These are phyloP conservation scores for sorghum (Sorghum bicolor) DNA, from an alignment of 176 grass and related monocot genomes.

Conservation along the genomic window Sorghum_bicolor_NCBIv3 NC_012877.2:62651001-62651500, in stretches of 20 bases:
- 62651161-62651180: not conserved
- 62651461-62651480: slow-evolving; percentile 68
- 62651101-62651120: not conserved
- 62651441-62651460: slow-evolving; percentile 79
- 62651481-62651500: not conserved
- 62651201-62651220: not conserved
- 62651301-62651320: not conserved
- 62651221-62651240: not conserved
- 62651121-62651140: not conserved
- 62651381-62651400: slow-evolving; percentile 91
- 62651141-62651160: not conserved
- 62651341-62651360: slow-evolving; percentile 68
- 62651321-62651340: too few species aligned
- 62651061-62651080: too few species aligned
- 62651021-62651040: not conserved
- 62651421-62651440: slow-evolving; percentile 90
- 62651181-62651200: not conserved
- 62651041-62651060: too few species aligned
- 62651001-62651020: not conserved
- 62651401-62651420: slow-evolving; percentile 88
- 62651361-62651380: slow-evolving; percentile 80
- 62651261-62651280: not conserved
- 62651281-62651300: not conserved
- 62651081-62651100: not conserved
- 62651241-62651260: not conserved